Evolutionary conservation across 2,329 filamentous ascomycete genomes (phyloP).

Genomic region (Sporothrix protearum): DNA sequence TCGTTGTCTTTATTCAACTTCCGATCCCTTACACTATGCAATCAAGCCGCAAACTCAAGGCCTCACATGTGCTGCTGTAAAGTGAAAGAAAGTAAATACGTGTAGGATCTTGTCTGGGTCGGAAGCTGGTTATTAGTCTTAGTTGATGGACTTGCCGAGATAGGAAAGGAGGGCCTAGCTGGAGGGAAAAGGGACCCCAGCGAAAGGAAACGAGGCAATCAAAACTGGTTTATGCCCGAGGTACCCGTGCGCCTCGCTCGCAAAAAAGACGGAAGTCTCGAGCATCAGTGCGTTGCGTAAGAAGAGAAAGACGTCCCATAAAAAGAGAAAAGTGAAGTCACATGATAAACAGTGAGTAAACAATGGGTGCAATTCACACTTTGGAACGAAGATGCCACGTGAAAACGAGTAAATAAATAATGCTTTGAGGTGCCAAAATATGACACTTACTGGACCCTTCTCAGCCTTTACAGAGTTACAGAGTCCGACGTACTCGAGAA

Average conservation of each 20-base stretch:
- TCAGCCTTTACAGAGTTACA: no score
- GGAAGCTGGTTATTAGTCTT: neutral
- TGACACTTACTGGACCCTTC: no score
- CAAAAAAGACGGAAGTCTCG: neutral
- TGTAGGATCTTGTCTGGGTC: neutral
- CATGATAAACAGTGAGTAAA: neutral
- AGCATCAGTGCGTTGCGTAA: no score
- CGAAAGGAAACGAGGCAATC: slow-evolving; percentile 22
- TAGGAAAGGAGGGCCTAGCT: neutral
- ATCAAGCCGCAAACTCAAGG: neutral
- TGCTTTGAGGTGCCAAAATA: neutral
- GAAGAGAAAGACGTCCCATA: no score
- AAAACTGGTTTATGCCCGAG: slow-evolving; percentile 16
- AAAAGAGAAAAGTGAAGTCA: neutral
- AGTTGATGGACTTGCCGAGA: slow-evolving; percentile 8
- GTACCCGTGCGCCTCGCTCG: neutral
- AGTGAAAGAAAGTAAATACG: neutral
- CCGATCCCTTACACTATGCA: neutral
- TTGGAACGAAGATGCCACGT: neutral
- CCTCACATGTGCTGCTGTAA: neutral
- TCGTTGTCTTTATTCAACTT: neutral
- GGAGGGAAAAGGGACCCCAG: neutral
- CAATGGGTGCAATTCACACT: neutral
- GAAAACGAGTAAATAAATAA: slow-evolving; percentile 6
- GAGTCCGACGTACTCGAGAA: no score